These are phyloP conservation scores for Yamadazyma triangularis DNA, from an alignment of 1,139 yeast species.

Conservation along the genomic window DNA sequence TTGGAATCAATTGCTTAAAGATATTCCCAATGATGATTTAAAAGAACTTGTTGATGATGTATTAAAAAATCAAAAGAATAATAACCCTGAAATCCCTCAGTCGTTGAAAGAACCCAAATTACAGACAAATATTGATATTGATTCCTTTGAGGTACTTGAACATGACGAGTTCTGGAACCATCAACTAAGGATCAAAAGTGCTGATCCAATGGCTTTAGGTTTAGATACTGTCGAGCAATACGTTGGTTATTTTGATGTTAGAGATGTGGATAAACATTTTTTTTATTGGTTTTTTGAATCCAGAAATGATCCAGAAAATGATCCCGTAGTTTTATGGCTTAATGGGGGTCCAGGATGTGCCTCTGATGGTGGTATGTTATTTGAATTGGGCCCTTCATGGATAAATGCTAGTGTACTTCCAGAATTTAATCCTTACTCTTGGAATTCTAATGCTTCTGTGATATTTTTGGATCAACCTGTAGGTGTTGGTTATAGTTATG, in stretches of 20 bases:
- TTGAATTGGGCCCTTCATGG: slow-evolving; percentile 29
- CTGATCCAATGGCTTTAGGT: slow-evolving; percentile 44
- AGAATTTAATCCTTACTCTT: slow-evolving; percentile 49
- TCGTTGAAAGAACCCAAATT: too few relatives aligned
- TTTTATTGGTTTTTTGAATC: slow-evolving; percentile 35
- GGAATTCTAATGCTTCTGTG: slow-evolving; percentile 82
- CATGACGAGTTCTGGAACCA: too few relatives aligned
- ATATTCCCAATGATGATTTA: too few relatives aligned
- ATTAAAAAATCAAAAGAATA: too few relatives aligned
- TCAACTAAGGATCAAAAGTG: not conserved
- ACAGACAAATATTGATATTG: too few relatives aligned
- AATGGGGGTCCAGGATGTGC: slow-evolving; percentile 85
- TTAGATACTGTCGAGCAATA: slow-evolving; percentile 70
- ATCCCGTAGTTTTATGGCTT: slow-evolving; percentile 32
- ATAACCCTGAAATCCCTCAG: too few relatives aligned
- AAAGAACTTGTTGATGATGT: too few relatives aligned
- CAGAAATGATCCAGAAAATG: slow-evolving; percentile 29
- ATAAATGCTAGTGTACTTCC: slow-evolving; percentile 23
- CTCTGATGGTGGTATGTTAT: slow-evolving; percentile 27
- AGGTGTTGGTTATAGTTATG: slow-evolving; percentile 70
- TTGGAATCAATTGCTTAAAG: too few relatives aligned
- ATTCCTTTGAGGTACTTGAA: too few relatives aligned
- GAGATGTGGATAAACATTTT: slow-evolving; percentile 52
- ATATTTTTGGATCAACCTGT: slow-evolving; percentile 89
- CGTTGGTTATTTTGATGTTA: slow-evolving; percentile 78